Conservation (phyloP, 1,284 basidiomycete species). For the Ustilago xerochloae region DNA sequence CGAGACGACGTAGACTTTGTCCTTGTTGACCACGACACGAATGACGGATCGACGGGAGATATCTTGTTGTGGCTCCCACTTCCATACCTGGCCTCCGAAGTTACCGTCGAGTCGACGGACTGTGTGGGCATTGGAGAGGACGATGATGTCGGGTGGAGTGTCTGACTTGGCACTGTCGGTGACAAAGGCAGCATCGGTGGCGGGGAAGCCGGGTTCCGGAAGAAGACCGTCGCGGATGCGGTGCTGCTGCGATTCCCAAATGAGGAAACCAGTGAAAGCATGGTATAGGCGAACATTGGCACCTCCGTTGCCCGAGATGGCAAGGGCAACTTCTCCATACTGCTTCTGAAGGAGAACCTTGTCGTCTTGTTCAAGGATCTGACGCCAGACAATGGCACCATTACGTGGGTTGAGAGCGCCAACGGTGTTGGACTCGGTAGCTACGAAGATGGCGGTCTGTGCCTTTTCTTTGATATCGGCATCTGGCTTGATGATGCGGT, state of each 20-base stretch:
- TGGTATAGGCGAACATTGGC: conserved; percentile 80
- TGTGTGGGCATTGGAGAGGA: conserved; percentile 49
- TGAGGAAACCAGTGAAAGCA: conserved; percentile 75
- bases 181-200: conserved; percentile 52
- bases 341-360: conserved; percentile 78
- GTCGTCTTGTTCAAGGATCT: conserved; percentile 77
- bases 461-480: conserved; percentile 62
- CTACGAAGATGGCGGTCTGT: conserved; percentile 75
- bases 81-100: conserved; percentile 28
- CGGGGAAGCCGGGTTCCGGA: conserved; percentile 33
- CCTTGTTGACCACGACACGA: conserved; percentile 35
- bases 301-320: conserved; percentile 81
- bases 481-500: conserved; percentile 64
- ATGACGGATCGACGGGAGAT: conserved; percentile 35
- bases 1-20: conserved; percentile 51
- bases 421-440: conserved; percentile 81
- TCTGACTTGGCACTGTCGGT: conserved; percentile 21
- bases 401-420: conserved; percentile 79
- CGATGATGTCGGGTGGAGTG: conserved; percentile 36
- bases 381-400: conserved; percentile 85
- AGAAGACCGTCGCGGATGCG: conserved; percentile 37
- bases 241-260: conserved; percentile 74
- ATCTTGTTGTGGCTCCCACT: conserved; percentile 35
- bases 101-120: conserved; percentile 42
- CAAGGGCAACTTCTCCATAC: conserved; percentile 71